Evolutionary conservation across 2,329 filamentous ascomycete species (phyloP).

Genomic region (Diaporthe citri): DNA sequence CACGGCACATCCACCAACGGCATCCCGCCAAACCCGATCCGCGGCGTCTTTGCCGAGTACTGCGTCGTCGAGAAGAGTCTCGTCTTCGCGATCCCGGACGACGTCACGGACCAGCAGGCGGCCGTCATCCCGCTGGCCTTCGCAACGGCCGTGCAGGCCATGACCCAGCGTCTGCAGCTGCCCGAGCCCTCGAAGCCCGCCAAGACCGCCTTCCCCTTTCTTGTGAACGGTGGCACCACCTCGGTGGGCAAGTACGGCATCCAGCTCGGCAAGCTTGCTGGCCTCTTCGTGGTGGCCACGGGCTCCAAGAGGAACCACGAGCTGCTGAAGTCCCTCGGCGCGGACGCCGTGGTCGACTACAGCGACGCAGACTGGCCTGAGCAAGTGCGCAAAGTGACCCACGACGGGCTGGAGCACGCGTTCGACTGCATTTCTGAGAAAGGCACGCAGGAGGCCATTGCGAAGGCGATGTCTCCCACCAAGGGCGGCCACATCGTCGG

Average conservation of each 20-base stretch:
- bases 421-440: slow-evolving; percentile 48
- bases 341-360: slow-evolving; percentile 41
- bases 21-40: slow-evolving; percentile 26
- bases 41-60: slow-evolving; percentile 50
- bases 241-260: slow-evolving; percentile 39
- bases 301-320: slow-evolving; percentile 41
- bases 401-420: slow-evolving; percentile 60
- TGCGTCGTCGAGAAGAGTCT: slow-evolving; percentile 45
- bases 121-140: slow-evolving; percentile 52
- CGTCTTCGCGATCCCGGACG: slow-evolving; percentile 48
- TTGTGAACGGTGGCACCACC: slow-evolving; percentile 39
- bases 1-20: slow-evolving; percentile 45
- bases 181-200: slow-evolving; percentile 49
- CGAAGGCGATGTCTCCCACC: slow-evolving; percentile 46
- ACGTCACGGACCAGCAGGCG: slow-evolving; percentile 46
- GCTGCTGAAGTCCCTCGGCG: slow-evolving; percentile 38
- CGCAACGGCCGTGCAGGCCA: slow-evolving; percentile 58
- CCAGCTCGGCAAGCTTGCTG: slow-evolving; percentile 40
- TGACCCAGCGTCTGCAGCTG: slow-evolving; percentile 48
- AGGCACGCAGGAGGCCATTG: slow-evolving; percentile 43
- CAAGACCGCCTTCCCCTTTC: slow-evolving; percentile 48
- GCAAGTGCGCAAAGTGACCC: slow-evolving; percentile 74
- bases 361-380: slow-evolving; percentile 46
- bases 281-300: slow-evolving; percentile 40
- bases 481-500: slow-evolving; percentile 46